Evolutionary conservation across 2,329 filamentous ascomycete genomes (phyloP), one percentile per base, ranked within the genome.

Genomic region (Botrytis fragariae): DNA sequence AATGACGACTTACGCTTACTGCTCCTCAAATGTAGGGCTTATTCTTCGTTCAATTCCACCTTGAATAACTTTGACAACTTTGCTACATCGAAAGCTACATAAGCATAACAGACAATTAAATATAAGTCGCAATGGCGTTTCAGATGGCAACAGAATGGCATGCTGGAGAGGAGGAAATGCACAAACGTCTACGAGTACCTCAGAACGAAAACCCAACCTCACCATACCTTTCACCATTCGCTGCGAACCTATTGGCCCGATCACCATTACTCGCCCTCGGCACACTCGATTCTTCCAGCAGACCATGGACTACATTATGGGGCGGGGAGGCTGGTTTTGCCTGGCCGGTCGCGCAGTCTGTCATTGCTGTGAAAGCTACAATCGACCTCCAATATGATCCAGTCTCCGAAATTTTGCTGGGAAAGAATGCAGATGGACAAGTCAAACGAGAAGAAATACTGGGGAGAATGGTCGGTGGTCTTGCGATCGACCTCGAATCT

Each of bases 251-350:
- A 75, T 84, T 94, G 5, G 84, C 86, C 70, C 82, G 83, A 32
- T 90, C 89, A 0, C 89, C 92, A 1, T 84, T 95, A 12, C 84
- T 95, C 16, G 92, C 92, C 0, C 82, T 96, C 32, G 93, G 93
- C 1, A 88, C 92, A 0, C 82, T 94, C 1, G 93, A 96, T 79
- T 81, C 83, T 2, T 79, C 88, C 25, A 86, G 86, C 3, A 84
- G 88, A 37, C 93, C 92, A 2, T 96, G 93, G 93, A 92, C 91
- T 20, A 91, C 91, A 0, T 76, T 96, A 18, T 92, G 91, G 88
- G 92, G 92, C n/a, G 93, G 93, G 25, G 84, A 90, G 73, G 82
- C 86, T 0, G 92, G 92, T 0, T 92, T 95, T 76, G 87, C 89
- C 0, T 84, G 86, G 63, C 86, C 88, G 0, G 82, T 94, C 0